These are phyloP conservation scores for Xylaria polymorpha DNA, from an alignment of 2,329 filamentous ascomycete genomes.

Conservation along the genomic window DNA sequence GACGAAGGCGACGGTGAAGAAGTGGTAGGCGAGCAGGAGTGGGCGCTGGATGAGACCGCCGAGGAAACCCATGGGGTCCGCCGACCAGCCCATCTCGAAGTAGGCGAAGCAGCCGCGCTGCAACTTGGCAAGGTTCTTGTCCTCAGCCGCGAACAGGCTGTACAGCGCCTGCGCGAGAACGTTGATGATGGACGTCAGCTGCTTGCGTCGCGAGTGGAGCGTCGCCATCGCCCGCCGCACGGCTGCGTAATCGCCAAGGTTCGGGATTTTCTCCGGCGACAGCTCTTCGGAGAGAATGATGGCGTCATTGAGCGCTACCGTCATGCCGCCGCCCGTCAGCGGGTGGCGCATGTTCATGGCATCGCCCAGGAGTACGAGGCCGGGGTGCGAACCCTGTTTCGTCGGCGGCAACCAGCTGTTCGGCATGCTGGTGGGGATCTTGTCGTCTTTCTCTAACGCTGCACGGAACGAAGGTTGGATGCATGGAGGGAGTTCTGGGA, in stretches of 20 bases:
- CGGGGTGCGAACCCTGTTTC: constrained; percentile 73
- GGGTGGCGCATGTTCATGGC: constrained; percentile 99
- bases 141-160: constrained; percentile 87
- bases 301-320: constrained; percentile 93
- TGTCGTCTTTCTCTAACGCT: constrained; percentile 78
- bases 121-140: constrained; percentile 79
- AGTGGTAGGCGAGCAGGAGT: constrained; percentile 85
- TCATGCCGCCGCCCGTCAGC: constrained; percentile 97
- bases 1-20: constrained; percentile 92
- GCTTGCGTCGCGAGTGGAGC: constrained; percentile 91
- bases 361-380: constrained; percentile 87
- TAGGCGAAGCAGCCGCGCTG: constrained; percentile 94
- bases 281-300: constrained; percentile 81
- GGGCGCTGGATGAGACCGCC: constrained; percentile 84
- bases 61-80: constrained; percentile 83
- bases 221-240: constrained; percentile 75
- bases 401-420: constrained; percentile 91
- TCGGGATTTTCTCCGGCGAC: constrained; percentile 73
- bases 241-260: constrained; percentile 72
- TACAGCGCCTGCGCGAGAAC: constrained; percentile 97
- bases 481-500: constrained; percentile 78
- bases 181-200: constrained; percentile 88
- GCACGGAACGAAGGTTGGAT: constrained; percentile 79
- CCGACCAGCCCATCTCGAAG: constrained; percentile 80
- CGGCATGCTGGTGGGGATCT: constrained; percentile 86